Conservation (phyloP, 2,329 filamentous ascomycete species). For the Drechslerella stenobrocha region DNA sequence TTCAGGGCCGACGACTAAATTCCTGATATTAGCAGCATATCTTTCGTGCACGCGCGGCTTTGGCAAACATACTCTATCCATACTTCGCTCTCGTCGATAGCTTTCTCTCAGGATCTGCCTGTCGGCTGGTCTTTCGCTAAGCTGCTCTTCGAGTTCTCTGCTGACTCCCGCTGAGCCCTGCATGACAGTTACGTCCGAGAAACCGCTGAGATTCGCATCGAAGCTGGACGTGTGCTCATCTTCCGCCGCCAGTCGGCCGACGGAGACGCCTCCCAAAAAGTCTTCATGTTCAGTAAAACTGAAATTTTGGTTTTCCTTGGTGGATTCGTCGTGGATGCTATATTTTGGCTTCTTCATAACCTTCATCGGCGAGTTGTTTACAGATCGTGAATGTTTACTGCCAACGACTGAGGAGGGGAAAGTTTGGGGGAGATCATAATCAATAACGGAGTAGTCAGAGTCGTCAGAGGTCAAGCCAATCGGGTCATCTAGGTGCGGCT, state of each 20-base stretch:
- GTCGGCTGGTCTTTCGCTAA: slow-evolving; percentile 38
- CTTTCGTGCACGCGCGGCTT: neutral
- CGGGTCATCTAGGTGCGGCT: slow-evolving; percentile 26
- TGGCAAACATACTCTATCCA: slow-evolving; percentile 21
- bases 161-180: slow-evolving; percentile 35
- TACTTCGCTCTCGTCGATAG: slow-evolving; percentile 37
- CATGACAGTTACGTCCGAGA: slow-evolving; percentile 28
- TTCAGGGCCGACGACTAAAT: slow-evolving; percentile 27
- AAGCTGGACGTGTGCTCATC: slow-evolving; percentile 28
- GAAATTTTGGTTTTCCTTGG: slow-evolving; percentile 42
- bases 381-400: slow-evolving; percentile 37
- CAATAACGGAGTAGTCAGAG: slow-evolving; percentile 46
- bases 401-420: slow-evolving; percentile 33
- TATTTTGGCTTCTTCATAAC: slow-evolving; percentile 48
- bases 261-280: slow-evolving; percentile 15
- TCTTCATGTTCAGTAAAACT: slow-evolving; percentile 40
- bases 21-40: slow-evolving; percentile 4
- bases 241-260: slow-evolving; percentile 15
- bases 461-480: slow-evolving; percentile 20
- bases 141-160: slow-evolving; percentile 37
- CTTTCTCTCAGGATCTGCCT: slow-evolving; percentile 46
- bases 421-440: slow-evolving; percentile 30
- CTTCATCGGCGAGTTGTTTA: slow-evolving; percentile 42
- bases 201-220: slow-evolving; percentile 37
- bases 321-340: slow-evolving; percentile 36